Conservation (phyloP, 805 yeast genomes). For the Kodamaea fukazawae region DNA sequence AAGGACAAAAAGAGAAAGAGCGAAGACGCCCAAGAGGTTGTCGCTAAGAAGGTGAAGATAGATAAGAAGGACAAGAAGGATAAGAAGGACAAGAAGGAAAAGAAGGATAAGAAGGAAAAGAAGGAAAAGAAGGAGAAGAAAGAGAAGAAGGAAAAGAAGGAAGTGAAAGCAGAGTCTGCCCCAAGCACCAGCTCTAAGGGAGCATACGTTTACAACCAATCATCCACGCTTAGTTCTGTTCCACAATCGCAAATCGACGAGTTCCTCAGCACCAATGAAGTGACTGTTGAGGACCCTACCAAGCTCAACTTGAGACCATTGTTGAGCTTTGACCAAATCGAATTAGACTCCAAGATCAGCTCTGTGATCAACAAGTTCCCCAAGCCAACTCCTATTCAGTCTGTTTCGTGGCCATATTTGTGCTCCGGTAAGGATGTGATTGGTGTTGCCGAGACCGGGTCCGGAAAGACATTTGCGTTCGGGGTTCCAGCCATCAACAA, state of each 20-base stretch:
- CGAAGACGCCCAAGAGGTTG: constrained; percentile 22
- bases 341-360: constrained; percentile 52
- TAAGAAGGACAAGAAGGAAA: constrained; percentile 26
- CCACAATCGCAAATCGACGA: constrained; percentile 57
- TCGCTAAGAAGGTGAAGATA: constrained; percentile 26
- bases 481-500: constrained; percentile 94
- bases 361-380: constrained; percentile 68
- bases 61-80: constrained; percentile 33
- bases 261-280: constrained; percentile 70
- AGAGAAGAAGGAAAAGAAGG: constrained; percentile 10
- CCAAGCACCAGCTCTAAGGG: constrained; percentile 15
- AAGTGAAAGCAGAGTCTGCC: constrained; percentile 9
- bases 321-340: constrained; percentile 61
- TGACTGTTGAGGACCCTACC: constrained; percentile 71
- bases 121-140: constrained; percentile 20
- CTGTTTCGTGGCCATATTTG: constrained; percentile 91
- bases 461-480: constrained; percentile 96
- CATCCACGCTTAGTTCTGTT: constrained; percentile 35
- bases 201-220: constrained; percentile 31
- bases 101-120: constrained; percentile 30
- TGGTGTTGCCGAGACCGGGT: constrained; percentile 98
- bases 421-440: constrained; percentile 78
- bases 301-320: constrained; percentile 59
- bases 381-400: constrained; percentile 93
- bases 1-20: constrained; percentile 27